Conservation (phyloP, 139 green algal genomes). For the Klebsormidium nitens region DNA sequence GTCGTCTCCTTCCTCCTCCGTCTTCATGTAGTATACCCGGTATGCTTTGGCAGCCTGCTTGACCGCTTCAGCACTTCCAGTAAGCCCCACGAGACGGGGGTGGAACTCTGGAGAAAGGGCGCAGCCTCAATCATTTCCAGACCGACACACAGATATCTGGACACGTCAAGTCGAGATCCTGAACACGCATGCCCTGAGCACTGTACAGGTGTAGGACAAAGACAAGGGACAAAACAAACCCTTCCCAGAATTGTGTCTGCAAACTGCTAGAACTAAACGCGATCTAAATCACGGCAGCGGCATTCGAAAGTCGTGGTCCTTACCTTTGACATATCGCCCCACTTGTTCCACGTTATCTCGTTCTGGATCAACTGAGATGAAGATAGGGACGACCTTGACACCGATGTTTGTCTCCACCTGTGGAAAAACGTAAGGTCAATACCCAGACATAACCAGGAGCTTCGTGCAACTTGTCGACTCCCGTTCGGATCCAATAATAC, state of each 20-base stretch:
- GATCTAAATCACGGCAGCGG: background rate
- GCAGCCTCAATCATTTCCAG: background rate
- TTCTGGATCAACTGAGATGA: conserved; percentile 93
- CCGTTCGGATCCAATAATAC: no score
- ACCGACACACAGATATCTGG: background rate
- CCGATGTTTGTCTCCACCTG: conserved; percentile 33
- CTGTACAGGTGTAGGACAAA: background rate
- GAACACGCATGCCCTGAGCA: background rate
- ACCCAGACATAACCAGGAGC: no score
- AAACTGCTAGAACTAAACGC: background rate
- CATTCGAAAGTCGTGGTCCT: background rate
- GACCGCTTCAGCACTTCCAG: conserved; percentile 59
- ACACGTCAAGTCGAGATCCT: background rate
- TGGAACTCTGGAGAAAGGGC: conserved; percentile 73
- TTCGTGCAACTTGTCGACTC: no score
- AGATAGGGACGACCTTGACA: conserved; percentile 62
- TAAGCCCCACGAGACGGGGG: conserved; percentile 88
- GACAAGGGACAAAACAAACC: background rate
- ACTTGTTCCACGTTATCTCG: conserved; percentile 71
- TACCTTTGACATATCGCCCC: conserved; percentile 67
- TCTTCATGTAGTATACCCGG: conserved; percentile 84
- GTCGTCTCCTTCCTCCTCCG: conserved; percentile 56
- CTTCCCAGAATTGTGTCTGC: background rate
- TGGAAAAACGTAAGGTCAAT: background rate
- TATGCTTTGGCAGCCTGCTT: conserved; percentile 50